These are phyloP conservation scores for Coemansia sp. DNA, from an alignment of 192 early-diverging fungal species.

Conservation along the genomic window DNA sequence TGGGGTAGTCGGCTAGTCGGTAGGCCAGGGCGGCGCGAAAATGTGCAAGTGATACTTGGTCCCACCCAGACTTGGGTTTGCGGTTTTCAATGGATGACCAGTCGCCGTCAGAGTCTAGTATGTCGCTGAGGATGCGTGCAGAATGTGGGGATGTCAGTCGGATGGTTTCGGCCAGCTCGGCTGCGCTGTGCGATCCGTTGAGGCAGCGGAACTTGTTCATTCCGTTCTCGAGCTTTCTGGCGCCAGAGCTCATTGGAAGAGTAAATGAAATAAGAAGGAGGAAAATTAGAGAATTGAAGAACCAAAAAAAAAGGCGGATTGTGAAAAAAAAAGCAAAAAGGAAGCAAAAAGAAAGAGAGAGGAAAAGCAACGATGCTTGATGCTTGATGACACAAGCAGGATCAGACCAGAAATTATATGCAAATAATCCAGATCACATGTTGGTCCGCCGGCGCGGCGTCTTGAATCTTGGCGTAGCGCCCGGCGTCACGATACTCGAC, in stretches of 20 bases:
- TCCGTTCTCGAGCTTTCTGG: slow-evolving; percentile 8
- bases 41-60: slow-evolving; percentile 29
- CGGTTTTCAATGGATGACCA: slow-evolving; percentile 19
- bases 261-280: no score
- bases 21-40: slow-evolving; percentile 29
- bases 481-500: slow-evolving; percentile 39
- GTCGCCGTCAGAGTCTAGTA: slow-evolving; percentile 23
- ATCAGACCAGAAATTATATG: no score
- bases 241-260: not conserved
- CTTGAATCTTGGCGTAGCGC: slow-evolving; percentile 36
- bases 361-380: no score
- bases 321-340: no score
- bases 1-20: slow-evolving; percentile 18
- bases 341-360: no score
- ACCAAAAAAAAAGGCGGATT: no score
- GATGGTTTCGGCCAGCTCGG: slow-evolving; percentile 29
- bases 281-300: no score
- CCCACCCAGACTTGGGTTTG: slow-evolving; percentile 5
- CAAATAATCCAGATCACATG: slow-evolving; percentile 4
- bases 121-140: slow-evolving; percentile 22
- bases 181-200: slow-evolving; percentile 19
- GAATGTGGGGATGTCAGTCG: slow-evolving; percentile 28
- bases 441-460: slow-evolving; percentile 46
- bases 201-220: slow-evolving; percentile 31
- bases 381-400: no score